Base-by-base conservation (phyloP, 441 rosid species). In the Bruguiera hainesii region DNA sequence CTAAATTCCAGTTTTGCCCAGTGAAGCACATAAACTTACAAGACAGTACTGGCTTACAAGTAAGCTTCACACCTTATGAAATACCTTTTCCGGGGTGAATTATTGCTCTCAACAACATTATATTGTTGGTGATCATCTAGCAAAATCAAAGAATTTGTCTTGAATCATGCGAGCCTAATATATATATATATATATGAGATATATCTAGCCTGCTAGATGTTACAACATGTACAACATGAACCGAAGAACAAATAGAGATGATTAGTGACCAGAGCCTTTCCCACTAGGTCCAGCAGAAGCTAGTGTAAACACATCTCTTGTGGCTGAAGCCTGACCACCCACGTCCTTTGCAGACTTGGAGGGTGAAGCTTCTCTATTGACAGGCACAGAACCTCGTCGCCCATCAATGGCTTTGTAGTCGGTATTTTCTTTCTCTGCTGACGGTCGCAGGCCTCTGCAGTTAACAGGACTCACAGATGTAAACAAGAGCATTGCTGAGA, bases 181-280 rank as follows among this genome's bases (percentile, higher is more conserved):
- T 20, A 19, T 55, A 57, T 21, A 59, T 53, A 26, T 20, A 19
- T 7, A 18, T 26, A 0, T 1, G 28, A 8, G 58, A 23, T 23
- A 53, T 53, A 23, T 53, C 58, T 53, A 53, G 58, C 49, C 60
- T 58, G 33, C 31, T 60, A 52, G 53, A 69, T 35, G 18, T 71
- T 65, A 29, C 6, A 60, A 67, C 60, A 78, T 31, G 62, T 51
- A 39, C 29, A 49, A 39, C 3, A 21, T 42, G 42, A 50, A 63
- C 66, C 35, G 65, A 71, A 33, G 37, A 60, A 3, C 5, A 63
- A 50, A 10, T 15, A 29, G 65, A 53, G 56, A 62, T 60, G 60
- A 42, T 70, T 77, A 90, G 70, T 88, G 95, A 67, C 97, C 95
- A 33, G 93, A 65, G 61, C 95, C 95, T 84, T 85, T 87, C 81